Evolutionary conservation across 306 rosid species (phyloP).

Genomic region (Vicia faba): DNA sequence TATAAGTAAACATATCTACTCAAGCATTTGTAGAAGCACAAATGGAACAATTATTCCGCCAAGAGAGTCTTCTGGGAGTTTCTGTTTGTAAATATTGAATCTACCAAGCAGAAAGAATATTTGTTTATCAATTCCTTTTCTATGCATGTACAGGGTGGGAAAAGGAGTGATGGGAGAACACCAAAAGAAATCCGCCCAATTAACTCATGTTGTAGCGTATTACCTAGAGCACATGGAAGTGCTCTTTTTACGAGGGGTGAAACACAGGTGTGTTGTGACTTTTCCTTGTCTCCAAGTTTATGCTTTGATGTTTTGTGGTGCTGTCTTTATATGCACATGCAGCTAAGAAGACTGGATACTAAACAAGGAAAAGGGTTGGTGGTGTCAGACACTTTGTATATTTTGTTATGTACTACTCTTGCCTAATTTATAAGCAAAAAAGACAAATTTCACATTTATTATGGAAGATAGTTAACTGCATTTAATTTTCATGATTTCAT

Average conservation of each 20-base stretch:
- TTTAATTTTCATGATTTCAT: too few relatives aligned
- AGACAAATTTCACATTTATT: too few relatives aligned
- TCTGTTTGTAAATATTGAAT: not conserved
- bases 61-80: not conserved
- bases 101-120: slow-evolving; percentile 19
- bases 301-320: slow-evolving; percentile 22
- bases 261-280: slow-evolving; percentile 72
- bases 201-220: slow-evolving; percentile 76
- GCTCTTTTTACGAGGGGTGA: slow-evolving; percentile 97
- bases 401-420: not conserved
- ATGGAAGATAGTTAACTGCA: too few relatives aligned
- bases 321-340: slow-evolving; percentile 28
- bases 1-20: slow-evolving; percentile 2
- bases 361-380: not conserved
- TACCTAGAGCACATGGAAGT: slow-evolving; percentile 99
- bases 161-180: slow-evolving; percentile 91
- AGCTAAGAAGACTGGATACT: not conserved
- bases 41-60: slow-evolving; percentile 7
- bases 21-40: slow-evolving; percentile 17
- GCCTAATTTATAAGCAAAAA: too few relatives aligned
- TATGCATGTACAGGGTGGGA: slow-evolving; percentile 68
- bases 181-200: slow-evolving; percentile 80
- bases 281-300: slow-evolving; percentile 31
- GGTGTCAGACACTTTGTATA: not conserved
- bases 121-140: slow-evolving; percentile 28